phyloP scores from a whole-genome alignment of 2,329 filamentous ascomycete genomes.

The Didymosphaeria variabile region DNA sequence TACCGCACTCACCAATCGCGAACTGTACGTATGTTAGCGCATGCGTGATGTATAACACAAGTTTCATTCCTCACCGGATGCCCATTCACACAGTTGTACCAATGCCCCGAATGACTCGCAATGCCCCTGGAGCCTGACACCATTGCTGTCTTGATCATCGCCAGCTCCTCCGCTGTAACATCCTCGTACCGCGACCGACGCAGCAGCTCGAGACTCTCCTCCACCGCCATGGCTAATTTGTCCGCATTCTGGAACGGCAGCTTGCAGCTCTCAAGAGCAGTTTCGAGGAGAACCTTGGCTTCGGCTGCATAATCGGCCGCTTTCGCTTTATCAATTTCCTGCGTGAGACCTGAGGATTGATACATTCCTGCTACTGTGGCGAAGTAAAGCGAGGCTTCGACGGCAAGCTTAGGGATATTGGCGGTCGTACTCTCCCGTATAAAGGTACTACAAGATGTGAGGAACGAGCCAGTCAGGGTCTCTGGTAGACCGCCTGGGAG shows the following conservation, averaged over 20 bases:
- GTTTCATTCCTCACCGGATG: slow-evolving; percentile 55
- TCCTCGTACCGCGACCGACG: slow-evolving; percentile 50
- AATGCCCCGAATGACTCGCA: slow-evolving; percentile 62
- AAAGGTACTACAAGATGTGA: slow-evolving; percentile 39
- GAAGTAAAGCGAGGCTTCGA: slow-evolving; percentile 49
- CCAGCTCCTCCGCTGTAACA: slow-evolving; percentile 54
- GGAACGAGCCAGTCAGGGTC: slow-evolving; percentile 26
- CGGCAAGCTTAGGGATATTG: slow-evolving; percentile 50
- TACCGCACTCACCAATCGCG: slow-evolving; percentile 72
- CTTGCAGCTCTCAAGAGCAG: slow-evolving; percentile 32
- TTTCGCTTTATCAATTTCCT: slow-evolving; percentile 17
- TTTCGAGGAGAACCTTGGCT: not conserved
- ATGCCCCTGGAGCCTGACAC: slow-evolving; percentile 53
- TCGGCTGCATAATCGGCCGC: slow-evolving; percentile 18
- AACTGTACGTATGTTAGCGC: slow-evolving; percentile 45
- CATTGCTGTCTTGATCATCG: slow-evolving; percentile 59
- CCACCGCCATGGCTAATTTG: slow-evolving; percentile 35
- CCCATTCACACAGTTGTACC: slow-evolving; percentile 67
- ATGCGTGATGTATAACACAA: not conserved
- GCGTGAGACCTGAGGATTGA: slow-evolving; percentile 24
- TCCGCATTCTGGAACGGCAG: slow-evolving; percentile 42
- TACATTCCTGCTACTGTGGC: slow-evolving; percentile 39
- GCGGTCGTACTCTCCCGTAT: slow-evolving; percentile 39
- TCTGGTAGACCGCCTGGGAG: slow-evolving; percentile 23
- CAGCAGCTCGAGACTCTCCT: slow-evolving; percentile 40